Percentiles rank a stretch among this genome's conserved stretches.
These are phyloP conservation scores for Phialophora macrospora DNA, from an alignment of 2,329 filamentous ascomycete species.

Conservation along the genomic window DNA sequence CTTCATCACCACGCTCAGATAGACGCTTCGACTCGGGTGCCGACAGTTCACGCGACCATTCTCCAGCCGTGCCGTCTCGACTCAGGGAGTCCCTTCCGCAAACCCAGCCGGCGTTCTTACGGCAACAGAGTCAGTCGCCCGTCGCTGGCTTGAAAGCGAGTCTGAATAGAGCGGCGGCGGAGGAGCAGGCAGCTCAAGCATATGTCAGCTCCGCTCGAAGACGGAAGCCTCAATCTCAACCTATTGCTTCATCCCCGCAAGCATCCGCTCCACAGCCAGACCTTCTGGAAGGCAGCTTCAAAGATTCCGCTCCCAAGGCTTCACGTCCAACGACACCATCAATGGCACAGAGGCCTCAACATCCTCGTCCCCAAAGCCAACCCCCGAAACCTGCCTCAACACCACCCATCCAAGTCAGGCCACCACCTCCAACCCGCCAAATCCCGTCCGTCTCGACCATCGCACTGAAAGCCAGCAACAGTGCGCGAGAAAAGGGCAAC, in stretches of 20 bases:
- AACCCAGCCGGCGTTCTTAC: slow-evolving; percentile 57
- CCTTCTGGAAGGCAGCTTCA: slow-evolving; percentile 61
- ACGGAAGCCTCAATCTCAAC: slow-evolving; percentile 62
- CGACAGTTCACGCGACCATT: slow-evolving; percentile 51
- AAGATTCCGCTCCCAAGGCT: slow-evolving; percentile 21
- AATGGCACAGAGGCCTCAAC: slow-evolving; percentile 43
- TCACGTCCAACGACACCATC: slow-evolving; percentile 42
- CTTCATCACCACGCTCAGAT: slow-evolving; percentile 29
- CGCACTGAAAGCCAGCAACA: slow-evolving; percentile 75
- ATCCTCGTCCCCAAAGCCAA: slow-evolving; percentile 42
- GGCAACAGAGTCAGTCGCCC: slow-evolving; percentile 58
- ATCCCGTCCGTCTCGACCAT: slow-evolving; percentile 70
- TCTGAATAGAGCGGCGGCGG: slow-evolving; percentile 72
- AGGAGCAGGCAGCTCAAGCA: slow-evolving; percentile 79
- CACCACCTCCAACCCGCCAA: slow-evolving; percentile 51
- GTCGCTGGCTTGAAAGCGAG: slow-evolving; percentile 61
- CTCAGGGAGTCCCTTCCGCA: slow-evolving; percentile 50
- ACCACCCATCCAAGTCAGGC: slow-evolving; percentile 37
- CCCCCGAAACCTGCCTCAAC: slow-evolving; percentile 23
- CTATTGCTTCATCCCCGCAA: slow-evolving; percentile 45
- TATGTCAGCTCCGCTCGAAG: slow-evolving; percentile 87
- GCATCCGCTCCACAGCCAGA: slow-evolving; percentile 60
- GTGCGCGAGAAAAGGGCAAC: slow-evolving; percentile 77
- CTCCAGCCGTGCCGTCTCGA: slow-evolving; percentile 55
- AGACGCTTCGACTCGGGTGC: slow-evolving; percentile 29